Base-by-base conservation (phyloP, 2,329 filamentous ascomycete species). In the Coleophoma cylindrospora region DNA sequence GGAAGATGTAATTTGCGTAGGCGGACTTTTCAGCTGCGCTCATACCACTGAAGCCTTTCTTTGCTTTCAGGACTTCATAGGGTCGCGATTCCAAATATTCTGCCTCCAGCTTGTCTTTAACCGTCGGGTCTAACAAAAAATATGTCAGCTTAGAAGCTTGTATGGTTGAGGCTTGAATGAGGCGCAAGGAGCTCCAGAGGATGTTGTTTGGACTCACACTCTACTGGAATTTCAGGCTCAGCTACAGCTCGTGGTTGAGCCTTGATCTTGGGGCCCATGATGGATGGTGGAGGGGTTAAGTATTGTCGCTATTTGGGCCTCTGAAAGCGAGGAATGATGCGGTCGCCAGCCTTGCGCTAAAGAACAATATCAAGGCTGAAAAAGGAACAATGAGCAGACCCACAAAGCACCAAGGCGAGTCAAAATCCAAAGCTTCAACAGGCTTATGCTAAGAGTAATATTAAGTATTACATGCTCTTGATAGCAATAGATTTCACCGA, bases 211-310 rank as follows among this genome's bases (percentile, higher is more conserved):
- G 11, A 33, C 58, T 34, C 56, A 64, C 61, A 57, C 41, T 59
- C 52, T 50, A 55, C 55, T n/a, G 27, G 21, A 15, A 44, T 21
- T 33, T 7, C 21, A 21, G 12, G n/a, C 11, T n/a, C 41, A 37
- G 58, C 54, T 34, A 50, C 40, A 43, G 50, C 45, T 45, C 53
- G 58, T n/a, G 50, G 46, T 54, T 57, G 56, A 46, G 53, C 40
- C 54, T 57, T 58, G 44, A 53, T 22, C 47, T 61, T 61, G 44
- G 61, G 61, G 41, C 59, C 57, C 61, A 63, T 63, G 47, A 43
- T 57, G 43, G 43, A 37, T 36, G 40, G 34, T 44, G 51, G 48
- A 49, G 54, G 49, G 56, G 53, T 51, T 40, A 27, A 37, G 27
- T 15, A 46, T 40, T 47, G 7, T 38, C 6, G 12, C 7, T 27